Evolutionary conservation across 352 stramenopile species (phyloP), one percentile per base, ranked within the genome.

Genomic region (Globisporangium nodosum): DNA sequence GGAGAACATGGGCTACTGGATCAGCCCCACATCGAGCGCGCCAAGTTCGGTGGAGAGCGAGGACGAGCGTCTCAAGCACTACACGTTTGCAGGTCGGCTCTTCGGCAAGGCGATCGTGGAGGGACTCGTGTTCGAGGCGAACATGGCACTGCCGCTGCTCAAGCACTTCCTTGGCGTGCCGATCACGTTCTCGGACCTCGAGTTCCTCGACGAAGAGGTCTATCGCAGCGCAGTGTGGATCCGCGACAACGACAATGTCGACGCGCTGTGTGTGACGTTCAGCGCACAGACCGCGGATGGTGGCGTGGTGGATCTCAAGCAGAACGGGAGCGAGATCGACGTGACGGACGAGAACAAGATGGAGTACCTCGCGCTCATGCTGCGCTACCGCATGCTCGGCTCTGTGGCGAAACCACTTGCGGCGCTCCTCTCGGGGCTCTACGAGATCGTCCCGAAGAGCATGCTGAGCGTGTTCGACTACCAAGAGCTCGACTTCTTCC

Each of bases 81-180:
- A 99, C 70, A 92, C 92, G 21, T 97, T 98, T 46, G 88, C 92
- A 18, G 93, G 93, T 13, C 72, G 97, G 12, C 88, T 99, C 49
- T 83, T 99, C 37, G 97, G 97, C 37, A 99, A 99, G 69, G 94
- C 97, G 9, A 96, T 99, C 50, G 71, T 97, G 9, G 97, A 99
- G 67, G 96, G 96, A 0, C 94, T 98, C 56, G 76, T 99, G 45
- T 82, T 99, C 33, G 96, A 99, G 75, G 91, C 95, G 18, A 96
- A 99, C 64, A 95, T 99, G 61, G 98, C 96, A 11, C 59, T 94
- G 18, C 85, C 85, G 21, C 69, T 94, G 20, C 65, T 94, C 42
- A 94, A 94, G 62, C 85, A 94, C 57, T 71, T 92, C n/a, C 62
- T 94, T 0, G 78, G 85, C 20, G 77, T 94, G 5, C 85, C 85